A percentile compares a stretch with the other conserved stretches of the same genome.
phyloP scores from a whole-genome alignment of 2,329 filamentous ascomycete genomes.

The Aspergillus calidoustus region DNA sequence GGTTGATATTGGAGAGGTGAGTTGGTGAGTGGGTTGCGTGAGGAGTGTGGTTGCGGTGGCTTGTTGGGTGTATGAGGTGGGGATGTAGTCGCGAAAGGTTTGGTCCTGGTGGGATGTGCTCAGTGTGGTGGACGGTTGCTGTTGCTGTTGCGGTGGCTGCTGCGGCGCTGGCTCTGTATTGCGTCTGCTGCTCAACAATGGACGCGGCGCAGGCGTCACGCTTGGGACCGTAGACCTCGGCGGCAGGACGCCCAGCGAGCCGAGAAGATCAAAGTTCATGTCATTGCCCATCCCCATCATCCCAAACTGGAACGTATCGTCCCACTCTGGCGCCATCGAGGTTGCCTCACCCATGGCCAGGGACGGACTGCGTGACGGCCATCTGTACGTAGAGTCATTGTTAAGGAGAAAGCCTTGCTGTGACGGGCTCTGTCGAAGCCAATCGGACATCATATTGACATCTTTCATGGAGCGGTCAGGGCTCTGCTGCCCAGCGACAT shows the following conservation, averaged over 20 bases:
- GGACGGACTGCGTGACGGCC: slow-evolving; percentile 3
- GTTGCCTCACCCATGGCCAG: slow-evolving; percentile 3
- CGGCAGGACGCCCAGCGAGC: not conserved
- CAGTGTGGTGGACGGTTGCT: not conserved
- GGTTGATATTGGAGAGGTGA: not conserved
- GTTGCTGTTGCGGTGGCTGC: not conserved
- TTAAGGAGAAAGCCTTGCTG: not conserved
- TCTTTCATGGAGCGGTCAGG: not conserved
- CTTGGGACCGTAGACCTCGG: not conserved
- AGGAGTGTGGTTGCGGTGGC: not conserved
- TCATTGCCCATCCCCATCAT: not conserved
- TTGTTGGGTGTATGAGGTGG: not conserved
- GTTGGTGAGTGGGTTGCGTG: not conserved
- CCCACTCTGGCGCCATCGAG: slow-evolving; percentile 1
- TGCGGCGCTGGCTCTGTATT: not conserved
- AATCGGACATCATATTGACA: not conserved
- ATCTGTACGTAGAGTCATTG: not conserved
- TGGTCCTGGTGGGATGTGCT: not conserved
- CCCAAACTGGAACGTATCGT: not conserved
- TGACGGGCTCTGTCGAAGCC: slow-evolving; percentile 4
- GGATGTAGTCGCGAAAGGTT: not conserved
- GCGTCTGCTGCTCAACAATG: not conserved
- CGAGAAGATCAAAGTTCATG: slow-evolving; percentile 5
- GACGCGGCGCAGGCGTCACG: not conserved
- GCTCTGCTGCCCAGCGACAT: not conserved